Evolutionary conservation across 768 basidiomycete species (phyloP), one percentile per base, ranked within the genome.

Genomic region (Roridomyces roridus): DNA sequence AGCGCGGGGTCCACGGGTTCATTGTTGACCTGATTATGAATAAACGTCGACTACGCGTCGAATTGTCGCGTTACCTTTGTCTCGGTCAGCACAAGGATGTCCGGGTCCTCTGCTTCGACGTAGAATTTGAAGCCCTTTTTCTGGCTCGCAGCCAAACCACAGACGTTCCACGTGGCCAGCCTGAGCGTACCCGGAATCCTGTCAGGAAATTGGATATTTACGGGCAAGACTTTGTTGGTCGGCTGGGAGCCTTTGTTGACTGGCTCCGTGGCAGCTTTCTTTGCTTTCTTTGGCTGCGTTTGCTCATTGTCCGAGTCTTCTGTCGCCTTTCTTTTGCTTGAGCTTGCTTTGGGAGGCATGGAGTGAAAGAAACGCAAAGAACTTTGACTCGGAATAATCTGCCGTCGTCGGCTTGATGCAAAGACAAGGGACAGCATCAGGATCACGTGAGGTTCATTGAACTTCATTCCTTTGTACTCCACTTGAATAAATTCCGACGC

Each of bases 121-220:
- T 96, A 96, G 65, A 76, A 68, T 64, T 85, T 87, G 74, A 96
- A 93, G 0, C 93, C 93, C 87, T 96, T 94, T 73, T 88, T 94
- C 62, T 86, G 81, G 53, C 87, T 84, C 1, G 91, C 82, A 29
- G 85, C 85, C 47, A 91, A 74, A 5, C 94, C 88, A 60, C 87
- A 91, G 6, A 95, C 82, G 67, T 94, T 94, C 91, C 91, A 94
- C 5, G 88, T 70, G 15, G 82, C 82, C 25, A 95, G 74, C 15
- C 86, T 78, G 34, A 84, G 57, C 6, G 83, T 78, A 6, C 80
- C 80, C 18, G 72, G 65, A 25, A 50, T 63, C 45, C 80, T 82
- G 6, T 46, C 74, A 23, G 86, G 82, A 64, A 91, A 86, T 8
- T 66, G 55, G 44, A 92, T 86, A 31, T 76, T 71, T 20, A 74